These are phyloP conservation scores for Begonia masoniana DNA, from an alignment of 306 rosid species.

Conservation along the genomic window DNA sequence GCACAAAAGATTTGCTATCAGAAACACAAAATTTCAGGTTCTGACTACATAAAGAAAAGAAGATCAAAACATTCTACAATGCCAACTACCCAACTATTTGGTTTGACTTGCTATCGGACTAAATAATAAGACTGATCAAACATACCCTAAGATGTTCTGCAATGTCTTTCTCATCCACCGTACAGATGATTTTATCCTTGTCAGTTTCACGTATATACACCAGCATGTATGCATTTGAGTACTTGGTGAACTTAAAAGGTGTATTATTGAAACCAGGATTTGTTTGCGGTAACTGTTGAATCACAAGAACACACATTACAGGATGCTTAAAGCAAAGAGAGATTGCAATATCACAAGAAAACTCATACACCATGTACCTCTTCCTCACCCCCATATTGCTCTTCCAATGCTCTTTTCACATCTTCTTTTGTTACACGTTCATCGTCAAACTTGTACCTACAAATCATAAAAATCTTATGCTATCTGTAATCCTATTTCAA, in stretches of 20 bases:
- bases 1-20: too few relatives aligned
- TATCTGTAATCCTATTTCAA: too few relatives aligned
- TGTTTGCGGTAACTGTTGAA: slow-evolving; percentile 77
- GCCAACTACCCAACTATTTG: slow-evolving; percentile 9
- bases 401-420: slow-evolving; percentile 84
- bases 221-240: slow-evolving; percentile 97
- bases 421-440: slow-evolving; percentile 98
- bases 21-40: not conserved
- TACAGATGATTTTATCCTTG: slow-evolving; percentile 91
- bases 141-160: slow-evolving; percentile 97
- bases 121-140: not conserved
- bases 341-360: slow-evolving; percentile 5
- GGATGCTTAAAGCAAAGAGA: slow-evolving; percentile 6
- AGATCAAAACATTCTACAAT: not conserved
- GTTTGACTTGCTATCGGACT: slow-evolving; percentile 9
- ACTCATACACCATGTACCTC: slow-evolving; percentile 45
- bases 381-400: slow-evolving; percentile 99
- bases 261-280: slow-evolving; percentile 98
- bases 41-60: slow-evolving; percentile 8
- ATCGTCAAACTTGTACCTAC: slow-evolving; percentile 93
- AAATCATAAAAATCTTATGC: not conserved
- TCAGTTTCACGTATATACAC: slow-evolving; percentile 96
- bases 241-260: slow-evolving; percentile 93
- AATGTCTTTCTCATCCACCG: slow-evolving; percentile 95
- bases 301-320: slow-evolving; percentile 9